Base-by-base conservation (phyloP, 352 stramenopile genomes). In the Plasmopara halstedii region DNA sequence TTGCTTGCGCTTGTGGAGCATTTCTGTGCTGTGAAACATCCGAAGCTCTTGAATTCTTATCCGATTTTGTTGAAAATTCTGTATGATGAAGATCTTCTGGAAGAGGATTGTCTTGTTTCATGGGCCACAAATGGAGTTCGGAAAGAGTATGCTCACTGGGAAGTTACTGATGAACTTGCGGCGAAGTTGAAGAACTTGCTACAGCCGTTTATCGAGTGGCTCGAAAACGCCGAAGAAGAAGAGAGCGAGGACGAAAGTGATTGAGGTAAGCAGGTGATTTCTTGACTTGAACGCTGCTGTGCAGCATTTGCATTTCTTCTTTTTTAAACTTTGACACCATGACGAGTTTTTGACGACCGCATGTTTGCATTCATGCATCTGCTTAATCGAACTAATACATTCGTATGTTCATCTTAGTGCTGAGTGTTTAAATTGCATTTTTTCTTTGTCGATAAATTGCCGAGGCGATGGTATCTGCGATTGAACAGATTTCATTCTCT, bases 81-180 rank as follows among this genome's bases (percentile, higher is more conserved):
- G 6, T 98, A 98, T 70, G 96, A 98, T 57, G 87, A 97, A 42
- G 96, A 98, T 54, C 56, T 97, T 10, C 58, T 99, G 11, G 87
- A 98, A 29, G 96, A 99, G 56, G 94, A 98, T 42, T 88, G 69
- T 22, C 88, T 99, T 14, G 61, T 98, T 4, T 73, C 89, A 36
- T 99, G 96, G 96, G 79, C 83, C 6, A 73, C 66, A 22, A 64
- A 69, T 43, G 69, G 62, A 57, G 79, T 69, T 14, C 73, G 80
- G 52, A 89, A 83, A 53, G 68, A 89, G 46, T 89, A 84, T 47
- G 77, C 76, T 2, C 83, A 96, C 67, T 89, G 86, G 70, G 83
- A 86, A 38, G 92, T 90, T 40, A 88, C 48, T 42, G 83, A 94
- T 44, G 89, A 98, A 10, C 76, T 86, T 51, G 76, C 88, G 37